These are phyloP conservation scores for Gossypium australe DNA, from an alignment of 345 rosid species.

Conservation along the genomic window DNA sequence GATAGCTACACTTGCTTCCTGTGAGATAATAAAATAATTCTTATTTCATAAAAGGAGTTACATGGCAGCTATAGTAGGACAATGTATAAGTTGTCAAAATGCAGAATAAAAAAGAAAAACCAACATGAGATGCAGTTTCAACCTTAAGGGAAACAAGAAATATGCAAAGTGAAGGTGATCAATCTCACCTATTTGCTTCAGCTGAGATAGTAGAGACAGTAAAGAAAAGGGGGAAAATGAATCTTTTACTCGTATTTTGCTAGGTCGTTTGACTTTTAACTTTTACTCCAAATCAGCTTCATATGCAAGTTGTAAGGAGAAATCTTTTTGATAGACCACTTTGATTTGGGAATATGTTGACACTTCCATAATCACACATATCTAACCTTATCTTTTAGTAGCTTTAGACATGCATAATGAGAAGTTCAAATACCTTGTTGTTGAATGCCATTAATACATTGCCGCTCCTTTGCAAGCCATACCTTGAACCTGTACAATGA, in stretches of 20 bases:
- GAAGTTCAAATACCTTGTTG: constrained; percentile 64
- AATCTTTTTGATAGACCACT: neutral
- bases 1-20: constrained; percentile 88
- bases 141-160: neutral
- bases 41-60: constrained; percentile 1
- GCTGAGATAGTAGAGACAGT: neutral
- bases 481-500: constrained; percentile 70
- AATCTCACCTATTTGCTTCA: neutral
- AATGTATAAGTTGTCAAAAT: neutral
- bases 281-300: constrained; percentile 8
- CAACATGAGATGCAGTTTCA: neutral
- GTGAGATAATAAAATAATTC: constrained; percentile 23
- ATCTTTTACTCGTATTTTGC: neutral
- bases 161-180: neutral
- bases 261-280: neutral
- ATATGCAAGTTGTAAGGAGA: constrained; percentile 5
- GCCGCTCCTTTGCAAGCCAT: constrained; percentile 88
- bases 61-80: neutral
- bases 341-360: constrained; percentile 1
- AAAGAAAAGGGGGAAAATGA: neutral
- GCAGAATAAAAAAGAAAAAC: neutral
- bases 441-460: constrained; percentile 87
- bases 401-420: neutral
- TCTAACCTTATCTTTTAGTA: neutral
- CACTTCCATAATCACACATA: neutral